Conservation (phyloP, 2,329 filamentous ascomycete species). For the Fusarium protoensiforme region DNA sequence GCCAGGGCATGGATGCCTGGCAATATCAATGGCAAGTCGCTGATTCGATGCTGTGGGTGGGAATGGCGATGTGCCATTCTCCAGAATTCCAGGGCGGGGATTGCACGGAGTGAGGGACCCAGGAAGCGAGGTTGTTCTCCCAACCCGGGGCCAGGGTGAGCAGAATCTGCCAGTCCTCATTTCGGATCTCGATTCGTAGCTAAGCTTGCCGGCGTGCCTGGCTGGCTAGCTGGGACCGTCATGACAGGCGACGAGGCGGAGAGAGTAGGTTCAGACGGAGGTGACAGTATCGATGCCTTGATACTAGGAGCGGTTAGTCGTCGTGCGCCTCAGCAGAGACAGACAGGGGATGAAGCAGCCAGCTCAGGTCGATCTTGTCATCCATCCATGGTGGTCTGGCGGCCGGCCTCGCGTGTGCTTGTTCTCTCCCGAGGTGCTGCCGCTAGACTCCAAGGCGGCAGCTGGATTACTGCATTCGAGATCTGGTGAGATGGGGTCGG, state of each 20-base stretch:
- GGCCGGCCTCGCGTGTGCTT: constrained; percentile 5
- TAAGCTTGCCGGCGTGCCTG: constrained; percentile 1
- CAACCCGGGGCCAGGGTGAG: constrained; percentile 11
- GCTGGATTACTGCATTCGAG: constrained; percentile 23
- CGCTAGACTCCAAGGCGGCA: constrained; percentile 12
- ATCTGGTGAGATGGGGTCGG: constrained; percentile 20
- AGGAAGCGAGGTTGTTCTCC: constrained; percentile 12
- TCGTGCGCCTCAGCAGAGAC: constrained; percentile 13
- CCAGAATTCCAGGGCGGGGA: constrained; percentile 30
- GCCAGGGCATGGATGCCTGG: constrained; percentile 3
- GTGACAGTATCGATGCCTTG: constrained; percentile 16
- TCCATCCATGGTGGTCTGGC: background rate
- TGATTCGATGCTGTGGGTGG: constrained; percentile 32
- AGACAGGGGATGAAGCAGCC: constrained; percentile 15
- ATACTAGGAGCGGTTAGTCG: constrained; percentile 18
- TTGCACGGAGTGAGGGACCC: constrained; percentile 6
- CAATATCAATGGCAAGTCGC: constrained; percentile 27
- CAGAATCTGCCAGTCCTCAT: constrained; percentile 18
- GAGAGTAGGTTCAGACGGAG: constrained; percentile 1
- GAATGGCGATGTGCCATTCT: constrained; percentile 36
- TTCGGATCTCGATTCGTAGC: constrained; percentile 30
- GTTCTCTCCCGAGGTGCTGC: constrained; percentile 24
- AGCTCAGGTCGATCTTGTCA: constrained; percentile 8
- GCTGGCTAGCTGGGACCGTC: background rate
- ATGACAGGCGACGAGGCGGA: background rate